These are phyloP conservation scores for Rhodocollybia butyracea DNA, from an alignment of 768 basidiomycete genomes.

Conservation along the genomic window DNA sequence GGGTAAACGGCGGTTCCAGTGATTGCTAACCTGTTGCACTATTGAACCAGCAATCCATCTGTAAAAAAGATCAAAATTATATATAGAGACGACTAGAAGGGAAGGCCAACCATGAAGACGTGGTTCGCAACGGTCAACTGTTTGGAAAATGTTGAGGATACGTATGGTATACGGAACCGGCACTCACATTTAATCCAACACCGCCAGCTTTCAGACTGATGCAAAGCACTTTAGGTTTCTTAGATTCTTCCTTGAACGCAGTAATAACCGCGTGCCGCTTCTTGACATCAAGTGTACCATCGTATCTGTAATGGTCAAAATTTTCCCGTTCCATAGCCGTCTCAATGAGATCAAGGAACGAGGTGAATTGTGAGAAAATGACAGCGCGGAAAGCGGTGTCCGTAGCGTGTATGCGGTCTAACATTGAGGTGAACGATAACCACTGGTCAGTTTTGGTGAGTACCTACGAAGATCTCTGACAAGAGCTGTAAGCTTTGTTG, in stretches of 20 bases:
- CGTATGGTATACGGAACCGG: not conserved
- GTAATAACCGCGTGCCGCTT: slow-evolving; percentile 72
- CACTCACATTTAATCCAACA: slow-evolving; percentile 78
- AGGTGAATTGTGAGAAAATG: slow-evolving; percentile 89
- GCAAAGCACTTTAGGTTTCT: slow-evolving; percentile 72
- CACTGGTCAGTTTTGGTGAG: not conserved
- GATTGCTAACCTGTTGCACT: slow-evolving; percentile 43
- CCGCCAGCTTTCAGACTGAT: slow-evolving; percentile 89
- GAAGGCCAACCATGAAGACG: slow-evolving; percentile 69
- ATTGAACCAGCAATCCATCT: slow-evolving; percentile 97
- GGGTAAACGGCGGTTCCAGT: not conserved
- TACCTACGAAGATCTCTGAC: slow-evolving; percentile 62
- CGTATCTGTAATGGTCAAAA: slow-evolving; percentile 75
- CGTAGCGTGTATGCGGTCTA: slow-evolving; percentile 63
- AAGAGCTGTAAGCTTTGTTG: slow-evolving; percentile 88
- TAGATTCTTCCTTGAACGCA: slow-evolving; percentile 69
- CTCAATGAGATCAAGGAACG: slow-evolving; percentile 82
- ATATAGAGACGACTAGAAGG: not conserved
- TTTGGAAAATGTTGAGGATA: not conserved
- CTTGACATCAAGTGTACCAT: slow-evolving; percentile 87
- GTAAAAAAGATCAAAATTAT: not conserved
- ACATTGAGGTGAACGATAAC: not conserved
- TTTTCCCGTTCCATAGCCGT: slow-evolving; percentile 63
- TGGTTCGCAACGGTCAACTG: slow-evolving; percentile 79
- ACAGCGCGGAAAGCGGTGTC: slow-evolving; percentile 80